Base-by-base conservation (phyloP, 2,329 filamentous ascomycete genomes). In the Venturia aucupariae region DNA sequence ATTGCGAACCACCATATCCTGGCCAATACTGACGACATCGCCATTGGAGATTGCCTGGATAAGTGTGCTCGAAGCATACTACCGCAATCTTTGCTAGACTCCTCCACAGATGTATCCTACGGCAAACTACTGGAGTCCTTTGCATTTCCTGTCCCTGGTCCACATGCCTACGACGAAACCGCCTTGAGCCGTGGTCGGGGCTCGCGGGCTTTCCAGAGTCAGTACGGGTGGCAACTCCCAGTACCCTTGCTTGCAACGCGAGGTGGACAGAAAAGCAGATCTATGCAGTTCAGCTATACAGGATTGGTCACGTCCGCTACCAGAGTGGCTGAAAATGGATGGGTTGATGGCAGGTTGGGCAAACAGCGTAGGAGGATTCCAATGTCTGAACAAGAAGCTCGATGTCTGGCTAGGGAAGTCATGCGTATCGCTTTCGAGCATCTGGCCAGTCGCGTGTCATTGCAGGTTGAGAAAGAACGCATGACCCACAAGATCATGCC, bases 361-460 rank as follows among this genome's bases (percentile, higher is more conserved):
- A 72, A 73, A 55, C 66, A 66, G 17, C 67, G 70, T 62, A 71
- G 76, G n/a, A 64, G 73, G 15, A 68, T 72, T 67, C 67, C 74
- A 0, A 77, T 89, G 72, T 73, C 75, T 13, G 68, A 83, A 2
- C 76, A 80, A 2, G 88, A 95, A 72, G 84, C 92, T 4, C 81
- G 82, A 35, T 78, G 80, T 2, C 80, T 99, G 54, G 93, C 90
- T 1, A 80, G 82, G 48, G 87, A 89, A 67, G 81, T 85, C 1
- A 92, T 97, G 88, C 83, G 86, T 42, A 80, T 92, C 1, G 86
- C 88, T 19, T 99, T 97, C 73, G 91, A 96, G 74, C 93, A 97
- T 77, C 79, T 97, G 32, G 87, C 85, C 0, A 88, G 86, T 68
- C 84, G 93, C 11, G 81, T 94, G 2, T 74, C 93, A 17, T 79